phyloP scores from a whole-genome alignment of 106 monocot species.

The Alisma plantagoaquatica region DNA sequence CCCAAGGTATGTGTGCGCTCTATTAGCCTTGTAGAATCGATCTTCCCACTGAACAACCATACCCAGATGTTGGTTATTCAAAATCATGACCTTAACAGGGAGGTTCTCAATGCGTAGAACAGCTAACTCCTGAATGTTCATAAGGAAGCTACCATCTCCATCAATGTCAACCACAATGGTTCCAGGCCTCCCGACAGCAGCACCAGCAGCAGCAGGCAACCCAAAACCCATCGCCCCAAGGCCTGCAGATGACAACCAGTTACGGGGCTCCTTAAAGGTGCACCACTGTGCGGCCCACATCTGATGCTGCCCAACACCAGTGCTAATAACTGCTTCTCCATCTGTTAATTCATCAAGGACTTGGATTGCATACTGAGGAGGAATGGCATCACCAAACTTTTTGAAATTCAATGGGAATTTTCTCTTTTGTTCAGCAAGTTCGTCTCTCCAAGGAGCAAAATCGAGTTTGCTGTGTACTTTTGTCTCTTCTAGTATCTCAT shows the following conservation, averaged over 20 bases:
- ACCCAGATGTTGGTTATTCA: conserved; percentile 95
- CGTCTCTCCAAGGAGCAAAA: conserved; percentile 59
- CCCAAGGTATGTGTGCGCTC: conserved; percentile 75
- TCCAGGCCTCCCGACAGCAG: conserved; percentile 81
- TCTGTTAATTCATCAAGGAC: conserved; percentile 65
- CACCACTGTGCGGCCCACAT: conserved; percentile 97
- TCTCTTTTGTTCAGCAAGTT: conserved; percentile 57
- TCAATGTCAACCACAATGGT: conserved; percentile 77
- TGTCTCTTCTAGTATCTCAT: conserved; percentile 28
- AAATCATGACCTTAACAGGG: conserved; percentile 64
- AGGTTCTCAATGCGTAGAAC: conserved; percentile 71
- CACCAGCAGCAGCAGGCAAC: conserved; percentile 86
- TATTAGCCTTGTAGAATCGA: conserved; percentile 75
- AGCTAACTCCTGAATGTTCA: conserved; percentile 88
- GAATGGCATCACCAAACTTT: conserved; percentile 59
- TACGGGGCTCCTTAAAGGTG: conserved; percentile 47
- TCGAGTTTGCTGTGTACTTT: conserved; percentile 23
- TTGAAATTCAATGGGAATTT: conserved; percentile 56
- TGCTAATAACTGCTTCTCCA: conserved; percentile 71
- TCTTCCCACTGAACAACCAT: conserved; percentile 98
- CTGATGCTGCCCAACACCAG: conserved; percentile 91
- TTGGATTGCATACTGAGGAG: conserved; percentile 78
- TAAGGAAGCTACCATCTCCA: conserved; percentile 86
- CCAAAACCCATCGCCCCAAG: conserved; percentile 96
- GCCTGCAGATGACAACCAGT: conserved; percentile 77